Evolutionary conservation across 768 basidiomycete genomes (phyloP).

Genomic region (Rhodocollybia butyracea): DNA sequence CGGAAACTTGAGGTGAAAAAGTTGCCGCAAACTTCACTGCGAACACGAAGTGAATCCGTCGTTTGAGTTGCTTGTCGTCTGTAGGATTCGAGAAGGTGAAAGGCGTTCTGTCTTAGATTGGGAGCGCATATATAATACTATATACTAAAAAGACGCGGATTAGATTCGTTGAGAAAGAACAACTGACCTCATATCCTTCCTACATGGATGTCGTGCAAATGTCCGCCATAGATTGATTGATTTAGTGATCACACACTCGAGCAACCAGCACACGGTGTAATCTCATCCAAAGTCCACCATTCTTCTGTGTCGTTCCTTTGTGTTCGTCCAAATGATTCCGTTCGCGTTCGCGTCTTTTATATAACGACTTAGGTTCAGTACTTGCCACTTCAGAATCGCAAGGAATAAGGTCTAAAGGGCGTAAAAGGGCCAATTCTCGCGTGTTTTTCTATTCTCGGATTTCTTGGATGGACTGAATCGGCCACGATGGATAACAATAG

Average conservation of each 20-base stretch:
- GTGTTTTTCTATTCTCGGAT: no score
- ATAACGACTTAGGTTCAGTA: constrained; percentile 74
- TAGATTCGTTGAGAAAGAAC: not conserved
- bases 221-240: no score
- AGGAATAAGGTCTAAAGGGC: constrained; percentile 79
- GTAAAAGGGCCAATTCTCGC: constrained; percentile 89
- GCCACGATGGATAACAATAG: no score
- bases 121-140: constrained; percentile 88
- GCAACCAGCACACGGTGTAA: no score
- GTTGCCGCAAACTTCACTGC: constrained; percentile 79
- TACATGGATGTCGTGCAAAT: constrained; percentile 74
- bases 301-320: constrained; percentile 28
- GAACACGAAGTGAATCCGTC: constrained; percentile 69
- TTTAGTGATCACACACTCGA: no score
- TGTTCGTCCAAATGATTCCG: constrained; percentile 76
- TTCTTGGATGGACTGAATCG: no score
- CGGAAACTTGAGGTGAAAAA: constrained; percentile 89
- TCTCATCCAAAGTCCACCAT: constrained; percentile 68
- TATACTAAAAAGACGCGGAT: not conserved
- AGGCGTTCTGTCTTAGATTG: constrained; percentile 80
- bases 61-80: constrained; percentile 37
- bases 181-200: constrained; percentile 77
- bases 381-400: constrained; percentile 74
- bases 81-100: constrained; percentile 76
- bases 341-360: constrained; percentile 60